Base-by-base conservation (phyloP, 164 flowering plant genomes). In the Brasenia schreberi region DNA sequence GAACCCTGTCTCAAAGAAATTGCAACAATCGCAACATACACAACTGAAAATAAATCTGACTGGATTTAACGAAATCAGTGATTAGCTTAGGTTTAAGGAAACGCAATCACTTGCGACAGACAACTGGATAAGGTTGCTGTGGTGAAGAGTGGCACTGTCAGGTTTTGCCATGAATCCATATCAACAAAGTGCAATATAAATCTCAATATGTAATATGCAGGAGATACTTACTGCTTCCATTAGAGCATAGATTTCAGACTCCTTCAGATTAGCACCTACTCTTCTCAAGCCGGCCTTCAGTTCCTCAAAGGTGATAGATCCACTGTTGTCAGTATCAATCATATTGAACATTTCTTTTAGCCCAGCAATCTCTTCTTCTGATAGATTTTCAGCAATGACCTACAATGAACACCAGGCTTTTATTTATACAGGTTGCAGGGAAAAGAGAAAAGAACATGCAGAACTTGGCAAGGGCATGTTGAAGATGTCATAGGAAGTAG, bases 321-420 rank as follows among this genome's bases (percentile, higher is more conserved):
- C 98, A 76, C 97, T 93, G 66, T 81, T 80, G 65, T 91, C 94
- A 6, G 94, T 76, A 70, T 93, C 97, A 63, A 93, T 86, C 84
- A 82, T 82, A 76, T 85, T 87, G 77, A 91, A 93, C 91, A 87
- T 90, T 74, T 90, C 87, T 75, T 78, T 90, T 12, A 93, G 69
- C 43, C 98, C 97, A 27, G 89, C 96, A 65, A 91, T 91, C 81
- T 93, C 97, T 66, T 93, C 97, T 69, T 87, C 93, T 17, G 91
- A 87, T 5, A 93, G 85, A 72, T 72, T 78, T 69, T 86, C 89
- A 5, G 97, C 97, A 72, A 93, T 93, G 18, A 92, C 82, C 96
- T 91, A 65, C 33, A 19, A 23, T 9, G 27, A 63, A 7, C 7
- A 61, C 33, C 19, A 61, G 63, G 4, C 2, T 61, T 61, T 49